Evolutionary conservation across 768 basidiomycete genomes (phyloP).

Genomic region (Crucibulum laeve): DNA sequence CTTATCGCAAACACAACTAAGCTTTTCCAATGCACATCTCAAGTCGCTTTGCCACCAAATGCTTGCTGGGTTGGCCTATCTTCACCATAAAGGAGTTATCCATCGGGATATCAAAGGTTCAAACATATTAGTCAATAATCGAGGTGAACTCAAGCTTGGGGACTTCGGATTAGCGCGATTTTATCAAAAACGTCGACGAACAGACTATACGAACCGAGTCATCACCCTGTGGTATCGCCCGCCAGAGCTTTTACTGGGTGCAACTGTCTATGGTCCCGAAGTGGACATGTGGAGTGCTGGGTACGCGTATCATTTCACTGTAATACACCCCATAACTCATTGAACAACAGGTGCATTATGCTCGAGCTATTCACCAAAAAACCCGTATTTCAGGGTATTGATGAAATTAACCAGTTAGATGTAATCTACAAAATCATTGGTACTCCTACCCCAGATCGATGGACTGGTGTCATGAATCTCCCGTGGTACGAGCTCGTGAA

Average conservation of each 20-base stretch:
- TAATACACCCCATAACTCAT: constrained; percentile 1
- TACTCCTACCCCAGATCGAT: constrained; percentile 77
- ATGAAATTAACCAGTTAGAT: constrained; percentile 96
- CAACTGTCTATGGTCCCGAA: constrained; percentile 93
- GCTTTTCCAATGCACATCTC: constrained; percentile 80
- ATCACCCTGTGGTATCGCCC: constrained; percentile 99
- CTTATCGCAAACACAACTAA: constrained; percentile 85
- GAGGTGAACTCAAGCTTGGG: constrained; percentile 90
- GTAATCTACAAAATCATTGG: constrained; percentile 90
- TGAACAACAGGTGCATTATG: constrained; percentile 83
- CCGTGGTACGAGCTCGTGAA: constrained; percentile 99
- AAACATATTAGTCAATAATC: constrained; percentile 90
- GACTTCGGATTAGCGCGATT: constrained; percentile 98
- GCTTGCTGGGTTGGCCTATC: constrained; percentile 90
- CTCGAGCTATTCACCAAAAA: constrained; percentile 94
- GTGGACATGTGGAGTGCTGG: constrained; percentile 99
- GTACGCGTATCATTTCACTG: constrained; percentile 36
- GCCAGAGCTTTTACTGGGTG: constrained; percentile 91
- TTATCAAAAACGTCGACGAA: constrained; percentile 85
- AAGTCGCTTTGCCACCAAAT: constrained; percentile 97
- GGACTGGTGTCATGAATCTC: constrained; percentile 77
- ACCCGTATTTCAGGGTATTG: constrained; percentile 96
- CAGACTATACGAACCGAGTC: constrained; percentile 98
- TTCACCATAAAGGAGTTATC: constrained; percentile 94
- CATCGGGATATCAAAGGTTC: constrained; percentile 99